A percentile compares a stretch with the other conserved stretches of the same genome.
phyloP scores from a whole-genome alignment of 2,329 filamentous ascomycete species.

The Aureobasidium sp. region DNA sequence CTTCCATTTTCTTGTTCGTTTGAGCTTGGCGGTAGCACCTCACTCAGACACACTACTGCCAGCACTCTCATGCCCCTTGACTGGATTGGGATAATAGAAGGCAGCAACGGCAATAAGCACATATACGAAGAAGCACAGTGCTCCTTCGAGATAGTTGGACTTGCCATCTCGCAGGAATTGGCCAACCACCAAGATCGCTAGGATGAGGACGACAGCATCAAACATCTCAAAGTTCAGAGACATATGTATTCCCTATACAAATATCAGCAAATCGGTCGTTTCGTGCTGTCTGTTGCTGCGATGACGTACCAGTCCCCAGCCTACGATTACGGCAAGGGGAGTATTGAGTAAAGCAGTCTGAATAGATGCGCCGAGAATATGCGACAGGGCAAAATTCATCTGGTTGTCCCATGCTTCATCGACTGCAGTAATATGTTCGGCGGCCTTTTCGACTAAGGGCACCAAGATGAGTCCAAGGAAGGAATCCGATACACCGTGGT shows the following conservation, averaged over 20 bases:
- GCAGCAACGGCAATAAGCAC: conserved; percentile 55
- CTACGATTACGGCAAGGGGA: conserved; percentile 73
- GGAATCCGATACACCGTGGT: conserved; percentile 45
- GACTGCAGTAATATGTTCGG: conserved; percentile 75
- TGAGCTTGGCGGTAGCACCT: neutral
- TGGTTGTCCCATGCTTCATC: conserved; percentile 79
- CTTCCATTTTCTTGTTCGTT: neutral
- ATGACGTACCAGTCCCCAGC: conserved; percentile 64
- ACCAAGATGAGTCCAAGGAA: conserved; percentile 69
- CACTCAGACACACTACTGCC: neutral
- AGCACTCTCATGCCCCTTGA: neutral
- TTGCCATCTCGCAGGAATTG: conserved; percentile 83
- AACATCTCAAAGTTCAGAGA: conserved; percentile 82
- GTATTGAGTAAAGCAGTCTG: conserved; percentile 87
- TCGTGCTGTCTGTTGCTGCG: conserved; percentile 60
- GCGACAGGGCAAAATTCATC: conserved; percentile 71
- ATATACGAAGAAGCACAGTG: conserved; percentile 66
- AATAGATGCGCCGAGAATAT: conserved; percentile 79
- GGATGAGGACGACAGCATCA: conserved; percentile 71
- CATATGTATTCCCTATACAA: conserved; percentile 58
- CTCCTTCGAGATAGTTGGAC: conserved; percentile 84
- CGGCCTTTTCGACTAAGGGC: conserved; percentile 75
- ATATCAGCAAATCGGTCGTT: conserved; percentile 68
- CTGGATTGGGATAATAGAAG: conserved; percentile 54
- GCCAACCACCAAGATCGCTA: conserved; percentile 79